phyloP scores from a whole-genome alignment of 192 early-diverging fungal genomes.

The Backusella circina region DNA sequence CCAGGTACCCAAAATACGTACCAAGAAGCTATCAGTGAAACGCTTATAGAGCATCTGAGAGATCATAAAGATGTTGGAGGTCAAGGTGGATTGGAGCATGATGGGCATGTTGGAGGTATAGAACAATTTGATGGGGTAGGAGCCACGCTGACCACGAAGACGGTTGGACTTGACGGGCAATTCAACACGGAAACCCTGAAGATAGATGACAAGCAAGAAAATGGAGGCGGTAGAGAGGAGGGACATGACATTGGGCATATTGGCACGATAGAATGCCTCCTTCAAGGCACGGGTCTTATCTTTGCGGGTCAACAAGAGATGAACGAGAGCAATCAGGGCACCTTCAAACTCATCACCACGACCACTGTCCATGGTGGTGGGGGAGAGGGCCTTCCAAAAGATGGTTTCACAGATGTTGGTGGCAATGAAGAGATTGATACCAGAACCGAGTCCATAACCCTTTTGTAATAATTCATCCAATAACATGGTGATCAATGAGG shows the following conservation, averaged over 20 bases:
- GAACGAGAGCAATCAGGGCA: constrained; percentile 92
- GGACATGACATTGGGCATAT: constrained; percentile 86
- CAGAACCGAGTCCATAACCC: constrained; percentile 99
- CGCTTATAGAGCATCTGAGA: constrained; percentile 97
- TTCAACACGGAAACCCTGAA: constrained; percentile 99
- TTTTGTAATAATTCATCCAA: constrained; percentile 99
- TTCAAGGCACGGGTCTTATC: constrained; percentile 97
- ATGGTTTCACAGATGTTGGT: constrained; percentile 99
- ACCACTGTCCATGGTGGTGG: constrained; percentile 97
- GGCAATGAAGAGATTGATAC: constrained; percentile 98
- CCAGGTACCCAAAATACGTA: constrained; percentile 96
- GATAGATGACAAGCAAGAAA: constrained; percentile 87
- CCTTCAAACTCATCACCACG: constrained; percentile 99
- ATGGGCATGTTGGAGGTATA: constrained; percentile 99
- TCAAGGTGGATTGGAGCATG: constrained; percentile 97
- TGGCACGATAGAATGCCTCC: constrained; percentile 94
- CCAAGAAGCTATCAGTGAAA: constrained; percentile 94
- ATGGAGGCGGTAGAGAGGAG: constrained; percentile 86
- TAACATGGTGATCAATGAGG: constrained; percentile 95
- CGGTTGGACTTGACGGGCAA: constrained; percentile 96
- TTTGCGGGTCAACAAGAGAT: constrained; percentile 88
- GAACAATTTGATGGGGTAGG: constrained; percentile 99
- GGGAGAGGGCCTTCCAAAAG: constrained; percentile 98
- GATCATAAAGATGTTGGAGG: constrained; percentile 97
- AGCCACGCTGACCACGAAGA: constrained; percentile 94